These are phyloP conservation scores for Phyllosticta ampelicida DNA, from an alignment of 2,329 filamentous ascomycete species.

Conservation along the genomic window DNA sequence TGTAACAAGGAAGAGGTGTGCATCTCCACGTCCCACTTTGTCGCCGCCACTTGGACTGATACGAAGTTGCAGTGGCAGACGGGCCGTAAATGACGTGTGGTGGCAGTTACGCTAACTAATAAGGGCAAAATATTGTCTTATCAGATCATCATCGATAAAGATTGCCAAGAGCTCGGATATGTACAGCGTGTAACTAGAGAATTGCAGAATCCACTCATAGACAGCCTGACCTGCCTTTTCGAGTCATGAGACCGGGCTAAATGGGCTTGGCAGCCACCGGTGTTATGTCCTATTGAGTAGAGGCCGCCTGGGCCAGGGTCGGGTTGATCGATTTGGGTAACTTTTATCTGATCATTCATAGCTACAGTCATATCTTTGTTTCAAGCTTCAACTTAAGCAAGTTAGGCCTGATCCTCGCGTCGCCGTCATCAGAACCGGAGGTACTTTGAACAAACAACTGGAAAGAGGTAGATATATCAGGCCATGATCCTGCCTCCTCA, in stretches of 20 bases:
- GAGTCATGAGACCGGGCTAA: not conserved
- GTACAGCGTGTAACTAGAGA: not conserved
- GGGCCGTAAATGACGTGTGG: no score
- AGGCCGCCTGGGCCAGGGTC: no score
- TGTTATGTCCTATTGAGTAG: no score
- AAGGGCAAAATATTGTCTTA: not conserved
- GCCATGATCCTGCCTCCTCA: not conserved
- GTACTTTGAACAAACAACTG: not conserved
- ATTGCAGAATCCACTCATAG: not conserved
- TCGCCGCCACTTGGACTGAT: no score
- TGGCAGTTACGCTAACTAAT: no score
- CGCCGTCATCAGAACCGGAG: not conserved
- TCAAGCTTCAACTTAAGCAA: not conserved
- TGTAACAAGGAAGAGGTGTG: no score
- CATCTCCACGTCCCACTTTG: no score
- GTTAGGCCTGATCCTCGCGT: not conserved
- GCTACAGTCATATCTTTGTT: not conserved
- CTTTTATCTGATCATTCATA: not conserved
- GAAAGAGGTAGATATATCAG: not conserved
- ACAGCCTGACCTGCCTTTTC: not conserved
- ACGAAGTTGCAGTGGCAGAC: no score
- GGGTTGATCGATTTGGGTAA: not conserved
- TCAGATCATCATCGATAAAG: not conserved
- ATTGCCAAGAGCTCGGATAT: not conserved
- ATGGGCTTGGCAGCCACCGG: not conserved